Evolutionary conservation across 176 grass and related monocot species (phyloP), one percentile per base, ranked within the genome.

Genomic region (Avena eriantha): DNA sequence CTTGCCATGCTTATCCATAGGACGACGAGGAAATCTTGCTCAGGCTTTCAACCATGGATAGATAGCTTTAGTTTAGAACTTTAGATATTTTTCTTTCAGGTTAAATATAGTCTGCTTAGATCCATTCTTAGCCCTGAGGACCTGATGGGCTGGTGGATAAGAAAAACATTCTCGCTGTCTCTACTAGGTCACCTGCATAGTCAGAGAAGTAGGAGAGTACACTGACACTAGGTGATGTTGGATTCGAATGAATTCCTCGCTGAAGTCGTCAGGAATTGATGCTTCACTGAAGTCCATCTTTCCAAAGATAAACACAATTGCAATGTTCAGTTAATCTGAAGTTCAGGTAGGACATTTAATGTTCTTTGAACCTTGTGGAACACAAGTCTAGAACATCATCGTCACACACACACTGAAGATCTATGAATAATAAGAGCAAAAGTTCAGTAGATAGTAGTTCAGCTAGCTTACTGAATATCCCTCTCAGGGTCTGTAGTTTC

Each of bases 281-380:
- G 59, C 59, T 29, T 51, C 33, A 70, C 80, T 23, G 50, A 83
- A 83, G 43, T 83, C 51, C 35, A 35, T 9, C 39, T 56, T 51
- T 41, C 31, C 21, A 6, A 19, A 55, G 11, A 69, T 34, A 56
- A 8, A 26, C 1, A 69, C 54, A 34, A 39, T 45, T 71, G 23
- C 36, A 71, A 10, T n/a, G 18, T 33, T 59, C 51, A 83, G 64
- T 51, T 35, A 22, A 33, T 35, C 16, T 35, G 26, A 34, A 8
- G 65, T 68, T 68, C 29, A 18, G 16, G 34, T 69, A 69, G 8
- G 31, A 68, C 0, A 15, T 34, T 2, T 16, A 35, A 9, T 35
- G 6, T 68, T 68, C 65, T 9, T 68, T 3, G 14, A 68, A 36
- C 31, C 65, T 36, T 8, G 15, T 35, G 65, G 7, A 36, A 0